phyloP scores from a whole-genome alignment of 495 filamentous ascomycete species.

The Tuber brumale region DNA sequence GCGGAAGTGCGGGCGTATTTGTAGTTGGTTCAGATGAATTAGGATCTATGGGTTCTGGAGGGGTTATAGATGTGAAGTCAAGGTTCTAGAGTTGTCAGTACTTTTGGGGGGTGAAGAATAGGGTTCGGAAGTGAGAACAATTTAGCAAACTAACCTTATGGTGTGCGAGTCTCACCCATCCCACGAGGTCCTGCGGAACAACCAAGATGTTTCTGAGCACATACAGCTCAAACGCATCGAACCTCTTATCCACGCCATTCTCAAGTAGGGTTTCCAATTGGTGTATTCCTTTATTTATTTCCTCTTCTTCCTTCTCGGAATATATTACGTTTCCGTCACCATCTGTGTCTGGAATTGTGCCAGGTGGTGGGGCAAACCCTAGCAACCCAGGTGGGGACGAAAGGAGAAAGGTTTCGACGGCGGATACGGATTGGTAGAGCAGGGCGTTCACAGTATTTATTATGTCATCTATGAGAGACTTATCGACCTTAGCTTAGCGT shows the following conservation, averaged over 20 bases:
- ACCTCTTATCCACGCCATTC: conserved; percentile 66
- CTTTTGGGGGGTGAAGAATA: background rate
- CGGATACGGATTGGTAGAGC: conserved; percentile 74
- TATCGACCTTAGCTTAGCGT: conserved; percentile 14
- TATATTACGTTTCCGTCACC: conserved; percentile 50
- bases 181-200: conserved; percentile 62
- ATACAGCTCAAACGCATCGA: conserved; percentile 76
- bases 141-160: conserved; percentile 60
- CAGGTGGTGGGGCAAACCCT: conserved; percentile 56
- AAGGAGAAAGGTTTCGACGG: conserved; percentile 72
- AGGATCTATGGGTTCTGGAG: conserved; percentile 9
- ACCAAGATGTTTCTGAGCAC: conserved; percentile 81
- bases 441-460: conserved; percentile 92
- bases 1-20: conserved; percentile 14
- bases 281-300: conserved; percentile 85
- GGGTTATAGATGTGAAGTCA: conserved; percentile 22
- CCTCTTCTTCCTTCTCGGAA: conserved; percentile 52
- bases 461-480: conserved; percentile 93
- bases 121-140: conserved; percentile 22
- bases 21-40: conserved; percentile 16
- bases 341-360: conserved; percentile 50
- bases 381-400: conserved; percentile 62
- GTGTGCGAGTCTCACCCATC: conserved; percentile 75
- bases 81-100: conserved; percentile 24
- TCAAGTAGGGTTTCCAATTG: conserved; percentile 93